These are phyloP conservation scores for Flagelloscypha sp. DNA, from an alignment of 768 basidiomycete genomes.

Conservation along the genomic window DNA sequence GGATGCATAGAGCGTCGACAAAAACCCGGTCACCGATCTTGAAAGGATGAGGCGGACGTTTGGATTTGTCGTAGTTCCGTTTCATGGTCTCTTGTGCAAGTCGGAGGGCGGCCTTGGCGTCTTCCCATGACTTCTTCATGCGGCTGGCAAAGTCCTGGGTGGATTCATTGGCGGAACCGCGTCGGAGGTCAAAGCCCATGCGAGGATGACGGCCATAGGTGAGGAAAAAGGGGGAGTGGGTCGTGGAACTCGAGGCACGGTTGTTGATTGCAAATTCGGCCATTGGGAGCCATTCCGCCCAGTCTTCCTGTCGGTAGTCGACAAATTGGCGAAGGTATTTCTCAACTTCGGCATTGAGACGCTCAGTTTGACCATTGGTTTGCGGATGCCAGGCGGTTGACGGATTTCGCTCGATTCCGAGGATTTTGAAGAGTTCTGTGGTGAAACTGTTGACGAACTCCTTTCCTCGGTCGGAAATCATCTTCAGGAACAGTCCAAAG, in stretches of 20 bases:
- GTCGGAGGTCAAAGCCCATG: no score
- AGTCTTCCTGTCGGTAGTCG: constrained; percentile 13
- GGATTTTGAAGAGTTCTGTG: constrained; percentile 11
- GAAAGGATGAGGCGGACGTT: constrained; percentile 4
- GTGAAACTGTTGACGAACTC: constrained; percentile 20
- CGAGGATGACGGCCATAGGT: constrained; percentile 20
- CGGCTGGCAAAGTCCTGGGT: constrained; percentile 14
- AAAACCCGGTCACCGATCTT: constrained; percentile 16
- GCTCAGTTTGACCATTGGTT: constrained; percentile 28
- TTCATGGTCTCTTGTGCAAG: constrained; percentile 16
- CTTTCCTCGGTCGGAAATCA: constrained; percentile 15
- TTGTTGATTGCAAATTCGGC: constrained; percentile 25
- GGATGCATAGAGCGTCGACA: constrained; percentile 14
- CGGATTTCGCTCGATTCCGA: constrained; percentile 14
- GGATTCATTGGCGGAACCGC: no score
- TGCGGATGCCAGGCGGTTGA: constrained; percentile 30
- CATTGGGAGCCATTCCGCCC: constrained; percentile 18
- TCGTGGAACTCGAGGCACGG: constrained; percentile 17
- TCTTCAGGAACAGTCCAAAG: constrained; percentile 14
- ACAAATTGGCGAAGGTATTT: constrained; percentile 22
- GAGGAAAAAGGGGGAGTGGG: constrained; percentile 17
- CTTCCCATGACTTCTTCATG: constrained; percentile 15
- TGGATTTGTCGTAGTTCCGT: constrained; percentile 8
- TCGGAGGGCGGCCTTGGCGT: constrained; percentile 10
- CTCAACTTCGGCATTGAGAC: constrained; percentile 20